phyloP scores from a whole-genome alignment of 257 asterid genomes.

The Ophiorrhiza pumila region DNA sequence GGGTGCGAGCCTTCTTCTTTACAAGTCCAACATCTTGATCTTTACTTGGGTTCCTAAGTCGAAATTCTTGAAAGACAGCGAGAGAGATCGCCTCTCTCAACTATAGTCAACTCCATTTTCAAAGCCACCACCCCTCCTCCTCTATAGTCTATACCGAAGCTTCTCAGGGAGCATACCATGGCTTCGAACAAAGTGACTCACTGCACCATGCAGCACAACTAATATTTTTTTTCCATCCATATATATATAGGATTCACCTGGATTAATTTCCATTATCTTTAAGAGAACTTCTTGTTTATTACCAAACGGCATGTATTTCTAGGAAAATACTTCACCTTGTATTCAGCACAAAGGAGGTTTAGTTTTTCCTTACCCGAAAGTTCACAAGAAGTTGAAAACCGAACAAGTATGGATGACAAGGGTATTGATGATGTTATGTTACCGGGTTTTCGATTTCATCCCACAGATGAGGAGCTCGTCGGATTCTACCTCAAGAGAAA shows the following conservation, averaged over 20 bases:
- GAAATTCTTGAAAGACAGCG: constrained; percentile 10
- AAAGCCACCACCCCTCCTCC: no score
- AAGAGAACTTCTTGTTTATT: neutral
- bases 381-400: neutral
- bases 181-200: constrained; percentile 12
- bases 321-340: neutral
- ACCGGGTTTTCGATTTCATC: constrained; percentile 88
- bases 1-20: neutral
- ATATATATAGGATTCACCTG: neutral
- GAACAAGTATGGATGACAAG: constrained; percentile 46
- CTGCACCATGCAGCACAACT: neutral
- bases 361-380: no score
- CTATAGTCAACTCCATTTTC: constrained; percentile 6
- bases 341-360: neutral
- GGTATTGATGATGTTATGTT: constrained; percentile 56
- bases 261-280: neutral
- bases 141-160: no score
- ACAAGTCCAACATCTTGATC: constrained; percentile 25
- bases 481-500: constrained; percentile 67
- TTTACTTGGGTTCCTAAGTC: constrained; percentile 31
- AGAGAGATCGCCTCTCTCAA: neutral
- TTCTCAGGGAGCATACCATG: constrained; percentile 9
- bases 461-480: constrained; percentile 83
- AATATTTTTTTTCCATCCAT: neutral
- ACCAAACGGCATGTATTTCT: neutral